Conservation (phyloP, 2,329 filamentous ascomycete genomes). For the Fonsecaea monophora region DNA sequence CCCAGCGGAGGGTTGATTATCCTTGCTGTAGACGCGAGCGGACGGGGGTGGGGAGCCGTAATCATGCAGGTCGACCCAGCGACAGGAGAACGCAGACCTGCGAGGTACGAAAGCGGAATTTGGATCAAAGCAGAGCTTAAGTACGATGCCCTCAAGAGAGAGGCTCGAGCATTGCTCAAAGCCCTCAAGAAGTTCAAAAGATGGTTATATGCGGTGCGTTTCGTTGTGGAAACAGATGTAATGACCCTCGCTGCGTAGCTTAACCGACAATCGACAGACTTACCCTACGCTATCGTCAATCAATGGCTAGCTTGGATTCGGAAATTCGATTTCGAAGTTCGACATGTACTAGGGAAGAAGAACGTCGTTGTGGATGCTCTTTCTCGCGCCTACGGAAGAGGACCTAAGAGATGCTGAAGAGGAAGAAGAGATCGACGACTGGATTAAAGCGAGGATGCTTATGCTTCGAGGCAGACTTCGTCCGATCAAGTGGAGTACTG, state of each 20-base stretch:
- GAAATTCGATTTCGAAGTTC: not conserved
- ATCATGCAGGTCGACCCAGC: not conserved
- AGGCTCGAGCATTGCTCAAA: not conserved
- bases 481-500: not conserved
- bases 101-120: not conserved
- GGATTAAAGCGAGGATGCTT: conserved; percentile 2
- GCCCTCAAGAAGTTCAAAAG: conserved; percentile 13
- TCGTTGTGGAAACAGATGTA: not conserved
- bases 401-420: not conserved
- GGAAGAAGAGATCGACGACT: conserved; percentile 11
- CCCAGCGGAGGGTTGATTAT: too few relatives aligned
- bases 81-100: not conserved
- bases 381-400: not conserved
- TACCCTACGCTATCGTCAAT: not conserved
- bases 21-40: too few relatives aligned
- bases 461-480: not conserved
- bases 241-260: not conserved
- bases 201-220: not conserved
- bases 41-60: not conserved
- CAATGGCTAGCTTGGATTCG: not conserved
- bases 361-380: not conserved
- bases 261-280: not conserved
- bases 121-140: conserved; percentile 2
- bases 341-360: not conserved
- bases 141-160: not conserved